phyloP scores from a whole-genome alignment of 2,329 filamentous ascomycete genomes.

The Apiospora koreana region DNA sequence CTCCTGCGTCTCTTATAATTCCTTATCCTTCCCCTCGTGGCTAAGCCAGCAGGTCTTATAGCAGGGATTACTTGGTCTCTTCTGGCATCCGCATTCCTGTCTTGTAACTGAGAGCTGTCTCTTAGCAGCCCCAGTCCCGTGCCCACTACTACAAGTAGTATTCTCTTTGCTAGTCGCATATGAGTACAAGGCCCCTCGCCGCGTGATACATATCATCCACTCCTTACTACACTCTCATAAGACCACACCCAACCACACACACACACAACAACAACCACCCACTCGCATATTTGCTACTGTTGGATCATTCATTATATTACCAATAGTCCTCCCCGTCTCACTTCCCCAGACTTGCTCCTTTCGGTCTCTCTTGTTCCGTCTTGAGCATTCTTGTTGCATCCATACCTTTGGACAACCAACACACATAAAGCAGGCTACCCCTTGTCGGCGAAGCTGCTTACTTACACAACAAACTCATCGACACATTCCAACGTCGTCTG shows the following conservation, averaged over 20 bases:
- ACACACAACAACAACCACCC: conserved; percentile 19
- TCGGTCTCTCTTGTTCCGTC: conserved; percentile 3
- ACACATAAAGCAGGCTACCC: neutral
- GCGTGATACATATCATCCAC: conserved; percentile 29
- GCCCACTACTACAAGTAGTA: neutral
- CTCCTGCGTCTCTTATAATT: conserved; percentile 25
- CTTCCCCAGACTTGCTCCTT: conserved; percentile 10
- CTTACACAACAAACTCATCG: conserved; percentile 17
- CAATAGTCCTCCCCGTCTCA: conserved; percentile 10
- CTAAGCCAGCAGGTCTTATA: conserved; percentile 7
- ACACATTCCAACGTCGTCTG: conserved; percentile 27
- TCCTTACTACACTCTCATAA: neutral
- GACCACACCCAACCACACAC: conserved; percentile 15
- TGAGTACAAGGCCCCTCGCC: conserved; percentile 20
- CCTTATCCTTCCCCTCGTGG: conserved; percentile 14
- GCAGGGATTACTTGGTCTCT: conserved; percentile 1
- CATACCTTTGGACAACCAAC: neutral
- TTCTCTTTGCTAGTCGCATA: conserved; percentile 7
- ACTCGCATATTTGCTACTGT: conserved; percentile 12
- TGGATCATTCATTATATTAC: conserved; percentile 18
- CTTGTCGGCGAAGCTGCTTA: conserved; percentile 13
- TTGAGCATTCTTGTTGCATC: conserved; percentile 1
- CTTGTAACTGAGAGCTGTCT: conserved; percentile 10
- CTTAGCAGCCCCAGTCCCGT: conserved; percentile 5
- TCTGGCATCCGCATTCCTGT: conserved; percentile 10